These are phyloP conservation scores for Luffa acutangula DNA, from an alignment of 306 rosid species.

Conservation along the genomic window DNA sequence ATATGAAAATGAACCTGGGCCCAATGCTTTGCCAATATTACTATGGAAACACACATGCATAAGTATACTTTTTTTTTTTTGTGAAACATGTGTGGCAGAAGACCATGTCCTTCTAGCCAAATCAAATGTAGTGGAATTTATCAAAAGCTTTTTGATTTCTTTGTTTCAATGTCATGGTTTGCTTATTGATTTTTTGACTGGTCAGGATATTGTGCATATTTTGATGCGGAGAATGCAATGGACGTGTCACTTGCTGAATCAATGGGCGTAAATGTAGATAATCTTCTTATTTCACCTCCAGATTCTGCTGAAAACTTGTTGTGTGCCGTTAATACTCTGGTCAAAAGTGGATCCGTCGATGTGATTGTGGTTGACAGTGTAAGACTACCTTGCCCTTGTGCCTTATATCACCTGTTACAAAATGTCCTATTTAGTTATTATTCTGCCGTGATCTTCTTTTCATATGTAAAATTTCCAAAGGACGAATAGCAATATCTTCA, in stretches of 20 bases:
- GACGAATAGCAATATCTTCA: not conserved
- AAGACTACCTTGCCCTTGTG: conserved; percentile 21
- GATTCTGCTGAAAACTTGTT: conserved; percentile 71
- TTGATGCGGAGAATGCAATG: conserved; percentile 81
- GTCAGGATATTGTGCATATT: conserved; percentile 83
- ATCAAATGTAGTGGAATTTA: not conserved
- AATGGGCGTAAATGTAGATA: conserved; percentile 62
- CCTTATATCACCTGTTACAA: not conserved
- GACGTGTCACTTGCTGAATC: conserved; percentile 69
- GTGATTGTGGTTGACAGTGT: conserved; percentile 92
- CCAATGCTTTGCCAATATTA: not conserved
- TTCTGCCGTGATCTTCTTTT: not conserved
- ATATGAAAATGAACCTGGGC: not conserved
- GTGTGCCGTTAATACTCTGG: conserved; percentile 60
- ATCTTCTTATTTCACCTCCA: conserved; percentile 66
- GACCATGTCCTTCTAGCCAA: not conserved
- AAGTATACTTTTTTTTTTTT: not conserved
- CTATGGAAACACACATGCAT: not conserved
- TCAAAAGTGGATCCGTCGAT: conserved; percentile 72
- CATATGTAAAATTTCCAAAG: not conserved
- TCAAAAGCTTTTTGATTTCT: not conserved
- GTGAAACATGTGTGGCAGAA: not conserved
- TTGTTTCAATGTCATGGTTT: not conserved
- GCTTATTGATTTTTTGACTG: conserved; percentile 2
- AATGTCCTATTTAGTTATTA: not conserved